Conservation (phyloP, 768 basidiomycete species). For the Serendipita sp. region DNA sequence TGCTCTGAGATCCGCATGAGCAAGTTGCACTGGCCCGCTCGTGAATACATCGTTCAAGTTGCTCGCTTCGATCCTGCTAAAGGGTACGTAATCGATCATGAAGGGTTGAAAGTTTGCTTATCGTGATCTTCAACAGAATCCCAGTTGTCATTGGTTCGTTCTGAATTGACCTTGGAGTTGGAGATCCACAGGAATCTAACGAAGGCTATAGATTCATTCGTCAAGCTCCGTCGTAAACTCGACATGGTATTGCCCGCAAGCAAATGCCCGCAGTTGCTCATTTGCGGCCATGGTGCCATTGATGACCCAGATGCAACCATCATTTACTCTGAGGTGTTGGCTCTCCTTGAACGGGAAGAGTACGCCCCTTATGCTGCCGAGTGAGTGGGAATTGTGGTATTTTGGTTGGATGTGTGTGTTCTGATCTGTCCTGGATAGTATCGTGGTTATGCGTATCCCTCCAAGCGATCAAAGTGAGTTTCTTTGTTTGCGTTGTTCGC, state of each 20-base stretch:
- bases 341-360: conserved; percentile 35
- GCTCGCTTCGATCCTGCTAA: conserved; percentile 88
- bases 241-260: conserved; percentile 26
- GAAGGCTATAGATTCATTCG: conserved; percentile 50
- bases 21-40: conserved; percentile 60
- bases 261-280: conserved; percentile 53
- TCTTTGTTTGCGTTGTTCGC: conserved; percentile 10
- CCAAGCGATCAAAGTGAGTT: conserved; percentile 70
- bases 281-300: conserved; percentile 85
- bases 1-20: conserved; percentile 69
- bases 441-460: conserved; percentile 61
- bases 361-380: conserved; percentile 42
- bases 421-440: conserved; percentile 21
- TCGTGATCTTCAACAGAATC: conserved; percentile 26
- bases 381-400: neutral
- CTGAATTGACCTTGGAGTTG: neutral
- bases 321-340: conserved; percentile 68
- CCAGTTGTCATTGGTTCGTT: conserved; percentile 44
- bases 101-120: neutral
- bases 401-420: conserved; percentile 15
- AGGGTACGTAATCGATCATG: conserved; percentile 19
- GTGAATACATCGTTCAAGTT: conserved; percentile 80
- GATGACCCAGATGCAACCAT: conserved; percentile 92
- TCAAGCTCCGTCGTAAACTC: conserved; percentile 60
- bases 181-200: conserved; percentile 12